Evolutionary conservation across 345 rosid genomes (phyloP).

Genomic region (Melaleuca alternifolia): DNA sequence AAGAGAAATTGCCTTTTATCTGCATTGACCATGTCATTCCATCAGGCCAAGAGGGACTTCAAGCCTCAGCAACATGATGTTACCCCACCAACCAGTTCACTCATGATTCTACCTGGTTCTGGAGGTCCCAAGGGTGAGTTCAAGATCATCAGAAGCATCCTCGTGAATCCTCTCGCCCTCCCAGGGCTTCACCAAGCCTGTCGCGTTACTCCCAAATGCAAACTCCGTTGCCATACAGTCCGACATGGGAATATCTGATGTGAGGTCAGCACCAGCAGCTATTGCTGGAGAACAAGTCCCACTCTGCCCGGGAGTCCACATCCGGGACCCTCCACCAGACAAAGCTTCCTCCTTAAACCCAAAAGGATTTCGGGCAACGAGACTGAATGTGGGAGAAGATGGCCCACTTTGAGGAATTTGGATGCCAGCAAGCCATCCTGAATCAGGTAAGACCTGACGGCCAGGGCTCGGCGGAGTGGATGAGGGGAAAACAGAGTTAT

Average conservation of each 20-base stretch:
- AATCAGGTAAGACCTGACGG: constrained; percentile 61
- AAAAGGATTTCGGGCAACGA: constrained; percentile 61
- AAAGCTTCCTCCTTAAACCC: constrained; percentile 46
- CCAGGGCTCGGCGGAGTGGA: constrained; percentile 97
- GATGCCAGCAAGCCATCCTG: constrained; percentile 74
- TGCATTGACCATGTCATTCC: neutral
- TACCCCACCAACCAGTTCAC: neutral
- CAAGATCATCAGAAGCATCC: constrained; percentile 88
- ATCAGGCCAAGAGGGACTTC: neutral
- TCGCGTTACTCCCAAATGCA: constrained; percentile 65
- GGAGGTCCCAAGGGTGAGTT: constrained; percentile 91
- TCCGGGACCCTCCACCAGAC: constrained; percentile 59
- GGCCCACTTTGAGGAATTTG: constrained; percentile 77
- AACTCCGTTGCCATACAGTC: constrained; percentile 81
- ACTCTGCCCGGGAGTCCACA: constrained; percentile 99
- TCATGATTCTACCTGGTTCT: constrained; percentile 39
- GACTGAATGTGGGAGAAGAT: constrained; percentile 86
- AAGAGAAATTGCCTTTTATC: neutral
- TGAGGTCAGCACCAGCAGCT: constrained; percentile 64
- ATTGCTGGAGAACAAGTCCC: constrained; percentile 93
- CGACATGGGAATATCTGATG: constrained; percentile 77
- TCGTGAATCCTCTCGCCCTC: constrained; percentile 99
- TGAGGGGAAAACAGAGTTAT: constrained; percentile 47
- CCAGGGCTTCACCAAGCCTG: constrained; percentile 93
- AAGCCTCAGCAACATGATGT: neutral